Base-by-base conservation (phyloP, 768 basidiomycete genomes). In the Sarcomyxa edulis region DNA sequence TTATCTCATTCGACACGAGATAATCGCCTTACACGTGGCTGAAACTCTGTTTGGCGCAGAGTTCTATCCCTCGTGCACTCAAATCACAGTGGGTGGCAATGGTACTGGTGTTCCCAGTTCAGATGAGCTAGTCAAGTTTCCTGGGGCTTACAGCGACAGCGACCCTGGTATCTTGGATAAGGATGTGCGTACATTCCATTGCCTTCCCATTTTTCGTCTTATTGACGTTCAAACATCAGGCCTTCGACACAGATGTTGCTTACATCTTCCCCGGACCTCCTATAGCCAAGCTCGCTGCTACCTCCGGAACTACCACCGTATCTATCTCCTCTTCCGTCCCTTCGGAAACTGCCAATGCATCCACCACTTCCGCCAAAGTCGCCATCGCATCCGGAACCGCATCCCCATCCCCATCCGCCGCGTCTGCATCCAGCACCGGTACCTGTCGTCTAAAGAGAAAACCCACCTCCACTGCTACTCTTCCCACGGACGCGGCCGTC, bases 1-100 rank as follows among this genome's bases (percentile, higher is more conserved):
- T 48, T 89, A 89, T 56, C 65, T 90, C 42, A 56, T 88, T 52
- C 82, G 86, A 1, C 79, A 86, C 55, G 86, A 90, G 54, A 81
- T 89, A 57, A 80, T 89, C 54, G 80, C 81, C 7, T 73, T 89
- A 10, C 87, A 89, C 50, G 68, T 79, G 32, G 85, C 71, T 5
- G 65, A 52, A n/a, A 46, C 50, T 2, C 7, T 51, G 12, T 16
- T 12, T 5, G 83, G 82, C 14, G 86, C 84, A 1, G 87, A 91
- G 59, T 90, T 88, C 59, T 91, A 91, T 55, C 79, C 83, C 0
- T 73, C 75, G 19, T 91, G 87, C 56, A 66, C 72, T 3, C 72
- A 80, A 58, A 53, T 84, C 44, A 60, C 53, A 26, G 56, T 89
- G 25, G 60, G 67, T 2, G 84, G 85, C 8, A 69, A 61, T 35